phyloP scores from a whole-genome alignment of 2,329 filamentous ascomycete genomes.

The Penicillium sumatraense region DNA sequence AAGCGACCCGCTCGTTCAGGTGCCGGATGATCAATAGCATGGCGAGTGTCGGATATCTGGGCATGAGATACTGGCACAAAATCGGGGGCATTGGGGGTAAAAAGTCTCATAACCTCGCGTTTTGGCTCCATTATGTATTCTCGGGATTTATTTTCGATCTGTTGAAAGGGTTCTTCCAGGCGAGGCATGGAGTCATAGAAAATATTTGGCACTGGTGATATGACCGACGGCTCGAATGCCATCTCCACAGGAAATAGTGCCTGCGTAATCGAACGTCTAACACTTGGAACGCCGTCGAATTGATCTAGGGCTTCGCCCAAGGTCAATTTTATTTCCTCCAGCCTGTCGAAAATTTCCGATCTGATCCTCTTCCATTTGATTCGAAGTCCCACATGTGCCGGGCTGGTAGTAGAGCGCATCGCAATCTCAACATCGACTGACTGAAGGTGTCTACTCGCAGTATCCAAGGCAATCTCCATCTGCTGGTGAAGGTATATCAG shows the following conservation, averaged over 20 bases:
- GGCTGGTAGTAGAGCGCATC: background rate
- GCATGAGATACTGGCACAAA: background rate
- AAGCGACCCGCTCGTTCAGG: background rate
- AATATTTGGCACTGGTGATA: background rate
- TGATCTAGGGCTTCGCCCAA: background rate
- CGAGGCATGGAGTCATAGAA: background rate
- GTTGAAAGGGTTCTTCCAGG: background rate
- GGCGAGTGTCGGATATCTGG: too few relatives aligned
- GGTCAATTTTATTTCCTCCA: background rate
- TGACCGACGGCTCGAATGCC: background rate
- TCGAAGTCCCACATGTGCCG: background rate
- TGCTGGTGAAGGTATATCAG: background rate
- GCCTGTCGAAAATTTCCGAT: background rate
- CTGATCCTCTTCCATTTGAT: constrained; percentile 1
- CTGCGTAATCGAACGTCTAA: background rate
- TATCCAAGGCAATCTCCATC: background rate
- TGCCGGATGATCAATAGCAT: background rate
- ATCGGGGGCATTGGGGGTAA: too few relatives aligned
- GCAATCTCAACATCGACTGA: background rate
- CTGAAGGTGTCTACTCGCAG: background rate
- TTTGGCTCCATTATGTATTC: background rate
- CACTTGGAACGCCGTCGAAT: background rate
- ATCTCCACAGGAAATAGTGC: background rate
- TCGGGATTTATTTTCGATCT: background rate
- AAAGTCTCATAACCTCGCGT: background rate